Percentiles rank a stretch among this genome's conserved stretches.
Evolutionary conservation across 1,284 basidiomycete species (phyloP).

Genomic region (Hemileia vastatrix): DNA sequence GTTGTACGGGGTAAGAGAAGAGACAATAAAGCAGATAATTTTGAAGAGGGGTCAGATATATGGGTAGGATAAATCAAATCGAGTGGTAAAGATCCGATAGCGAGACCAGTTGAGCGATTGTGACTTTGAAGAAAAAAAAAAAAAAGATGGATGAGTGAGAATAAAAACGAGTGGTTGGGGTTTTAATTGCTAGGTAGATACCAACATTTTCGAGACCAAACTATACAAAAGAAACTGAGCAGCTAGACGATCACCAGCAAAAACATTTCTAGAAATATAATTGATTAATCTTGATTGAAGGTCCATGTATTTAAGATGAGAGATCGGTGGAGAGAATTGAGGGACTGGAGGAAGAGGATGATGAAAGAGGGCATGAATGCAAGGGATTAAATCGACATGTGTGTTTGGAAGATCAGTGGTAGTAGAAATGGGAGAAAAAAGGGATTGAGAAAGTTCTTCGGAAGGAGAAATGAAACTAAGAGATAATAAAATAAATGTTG

Average conservation of each 20-base stretch:
- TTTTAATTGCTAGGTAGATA: background rate
- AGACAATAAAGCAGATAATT: constrained; percentile 1
- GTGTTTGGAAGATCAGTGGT: background rate
- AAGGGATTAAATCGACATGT: background rate
- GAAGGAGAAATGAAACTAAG: background rate
- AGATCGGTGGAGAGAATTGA: background rate
- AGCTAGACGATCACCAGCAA: constrained; percentile 15
- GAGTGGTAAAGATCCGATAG: constrained; percentile 13
- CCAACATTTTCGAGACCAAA: constrained; percentile 11
- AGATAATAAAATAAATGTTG: background rate
- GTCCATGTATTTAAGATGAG: background rate
- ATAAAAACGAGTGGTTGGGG: no score
- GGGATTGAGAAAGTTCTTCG: background rate
- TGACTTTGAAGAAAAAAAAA: no score
- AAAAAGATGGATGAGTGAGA: no score
- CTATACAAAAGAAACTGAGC: constrained; percentile 9
- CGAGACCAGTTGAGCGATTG: constrained; percentile 8
- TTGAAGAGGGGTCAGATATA: background rate
- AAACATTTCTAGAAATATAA: constrained; percentile 3
- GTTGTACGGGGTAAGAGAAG: background rate
- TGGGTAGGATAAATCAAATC: constrained; percentile 13
- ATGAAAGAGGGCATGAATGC: constrained; percentile 18
- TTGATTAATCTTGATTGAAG: constrained; percentile 7
- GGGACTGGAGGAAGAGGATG: background rate
- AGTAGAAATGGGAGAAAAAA: background rate